These are phyloP conservation scores for Pelargonium citronellum DNA, from an alignment of 441 rosid genomes.

Conservation along the genomic window DNA sequence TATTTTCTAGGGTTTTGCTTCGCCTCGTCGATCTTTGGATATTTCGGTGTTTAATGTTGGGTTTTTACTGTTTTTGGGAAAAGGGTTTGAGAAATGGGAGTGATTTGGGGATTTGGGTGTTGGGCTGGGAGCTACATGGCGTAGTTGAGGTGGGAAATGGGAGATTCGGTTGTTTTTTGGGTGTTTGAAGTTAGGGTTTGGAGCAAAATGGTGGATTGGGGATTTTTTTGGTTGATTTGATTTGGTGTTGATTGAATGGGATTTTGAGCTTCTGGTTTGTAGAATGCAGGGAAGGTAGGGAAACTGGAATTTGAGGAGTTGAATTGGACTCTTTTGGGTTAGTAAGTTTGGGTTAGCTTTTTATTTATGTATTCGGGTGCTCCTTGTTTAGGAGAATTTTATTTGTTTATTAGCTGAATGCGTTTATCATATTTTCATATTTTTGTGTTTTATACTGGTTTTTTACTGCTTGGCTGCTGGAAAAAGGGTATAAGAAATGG, in stretches of 20 bases:
- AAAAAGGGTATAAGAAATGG: neutral
- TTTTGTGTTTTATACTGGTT: neutral
- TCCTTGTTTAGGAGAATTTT: neutral
- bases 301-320: neutral
- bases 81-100: neutral
- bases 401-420: neutral
- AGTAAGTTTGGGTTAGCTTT: conserved; percentile 1
- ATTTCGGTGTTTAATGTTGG: neutral
- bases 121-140: neutral
- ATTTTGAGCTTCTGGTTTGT: neutral
- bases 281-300: neutral
- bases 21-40: neutral
- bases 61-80: neutral
- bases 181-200: neutral
- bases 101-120: neutral
- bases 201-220: neutral
- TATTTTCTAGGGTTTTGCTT: neutral
- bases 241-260: neutral
- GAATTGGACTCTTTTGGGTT: neutral
- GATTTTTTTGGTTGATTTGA: neutral
- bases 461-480: neutral
- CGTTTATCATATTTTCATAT: neutral
- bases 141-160: neutral
- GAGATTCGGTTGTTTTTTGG: neutral
- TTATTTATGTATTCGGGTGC: neutral